phyloP scores from a whole-genome alignment of 2,329 filamentous ascomycete species.

The Botryotinia convoluta region DNA sequence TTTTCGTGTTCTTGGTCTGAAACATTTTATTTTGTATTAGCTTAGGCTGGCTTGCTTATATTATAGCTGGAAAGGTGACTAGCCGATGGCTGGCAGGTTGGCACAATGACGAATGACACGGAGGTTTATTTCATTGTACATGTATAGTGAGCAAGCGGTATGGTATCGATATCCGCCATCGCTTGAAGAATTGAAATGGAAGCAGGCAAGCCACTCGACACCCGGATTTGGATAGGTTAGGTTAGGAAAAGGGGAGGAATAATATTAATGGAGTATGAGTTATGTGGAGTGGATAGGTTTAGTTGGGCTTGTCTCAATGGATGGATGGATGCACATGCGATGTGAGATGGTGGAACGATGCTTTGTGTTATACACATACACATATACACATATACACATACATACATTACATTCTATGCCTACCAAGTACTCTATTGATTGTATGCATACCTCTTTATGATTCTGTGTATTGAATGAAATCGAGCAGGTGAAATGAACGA shows the following conservation, averaged over 20 bases:
- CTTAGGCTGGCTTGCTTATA: constrained; percentile 8
- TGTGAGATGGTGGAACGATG: background rate
- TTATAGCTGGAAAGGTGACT: background rate
- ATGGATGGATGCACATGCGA: background rate
- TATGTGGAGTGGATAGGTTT: background rate
- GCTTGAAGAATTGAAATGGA: background rate
- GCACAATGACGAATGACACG: background rate
- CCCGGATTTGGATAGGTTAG: constrained; percentile 4
- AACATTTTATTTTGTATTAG: constrained; percentile 18
- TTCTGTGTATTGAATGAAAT: background rate
- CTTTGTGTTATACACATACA: background rate
- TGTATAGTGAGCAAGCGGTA: background rate
- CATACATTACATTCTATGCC: background rate
- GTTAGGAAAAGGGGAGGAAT: constrained; percentile 5
- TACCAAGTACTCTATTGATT: background rate
- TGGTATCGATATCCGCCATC: background rate
- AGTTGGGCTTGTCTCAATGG: background rate
- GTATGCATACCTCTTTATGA: background rate
- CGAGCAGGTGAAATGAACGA: background rate
- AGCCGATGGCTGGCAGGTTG: background rate
- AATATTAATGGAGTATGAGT: constrained; percentile 9
- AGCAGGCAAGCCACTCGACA: background rate
- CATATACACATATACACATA: background rate
- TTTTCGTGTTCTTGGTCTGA: constrained; percentile 18
- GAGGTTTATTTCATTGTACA: background rate